Base-by-base conservation (phyloP, 2,329 filamentous ascomycete genomes). In the Didymella keratinophila region DNA sequence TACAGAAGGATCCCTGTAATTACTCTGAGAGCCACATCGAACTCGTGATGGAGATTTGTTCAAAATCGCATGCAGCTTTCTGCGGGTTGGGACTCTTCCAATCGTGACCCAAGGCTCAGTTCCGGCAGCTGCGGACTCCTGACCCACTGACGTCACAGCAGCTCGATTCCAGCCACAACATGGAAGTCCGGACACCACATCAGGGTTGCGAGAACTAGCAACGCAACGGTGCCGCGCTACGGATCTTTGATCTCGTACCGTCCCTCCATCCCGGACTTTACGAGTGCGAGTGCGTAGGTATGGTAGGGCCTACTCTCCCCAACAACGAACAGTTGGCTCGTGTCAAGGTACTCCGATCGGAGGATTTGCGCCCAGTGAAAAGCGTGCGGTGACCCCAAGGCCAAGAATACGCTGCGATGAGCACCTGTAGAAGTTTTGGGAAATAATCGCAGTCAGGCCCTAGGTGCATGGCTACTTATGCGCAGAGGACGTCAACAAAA, bases 61-160 rank as follows among this genome's bases (percentile, higher is more conserved):
- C 36, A 11, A 39, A 39, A 20, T 39, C 11, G 36, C 36, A 30
- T 32, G 14, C 28, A 25, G 23, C 16, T 30, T 32, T 11, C 27
- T 46, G 43, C 43, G 27, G n/a, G 43, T 11, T 14, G 25, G n/a
- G 6, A 12, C 25, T 7, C n/a, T 42, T 18, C 47, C 37, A 51
- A 51, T 21, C 25, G 37, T 12, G n/a, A n/a, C 12, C 11, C 6
- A 14, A 21, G n/a, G 25, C 7, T 16, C 20, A 16, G 5, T 42
- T 42, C 41, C 41, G 41, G 41, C 23, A 41, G 20, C 23, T 27
- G 41, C 7, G 23, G 32, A 8, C 9, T 12, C 8, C n/a, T 25
- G 27, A 34, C 12, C 46, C 16, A 37, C 28, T 52, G 39, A 52
- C 49, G 49, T 52, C 49, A 52, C 16, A 34, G 32, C 32, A 6